These are phyloP conservation scores for Lepiota venenata DNA, from an alignment of 768 basidiomycete genomes.

Conservation along the genomic window DNA sequence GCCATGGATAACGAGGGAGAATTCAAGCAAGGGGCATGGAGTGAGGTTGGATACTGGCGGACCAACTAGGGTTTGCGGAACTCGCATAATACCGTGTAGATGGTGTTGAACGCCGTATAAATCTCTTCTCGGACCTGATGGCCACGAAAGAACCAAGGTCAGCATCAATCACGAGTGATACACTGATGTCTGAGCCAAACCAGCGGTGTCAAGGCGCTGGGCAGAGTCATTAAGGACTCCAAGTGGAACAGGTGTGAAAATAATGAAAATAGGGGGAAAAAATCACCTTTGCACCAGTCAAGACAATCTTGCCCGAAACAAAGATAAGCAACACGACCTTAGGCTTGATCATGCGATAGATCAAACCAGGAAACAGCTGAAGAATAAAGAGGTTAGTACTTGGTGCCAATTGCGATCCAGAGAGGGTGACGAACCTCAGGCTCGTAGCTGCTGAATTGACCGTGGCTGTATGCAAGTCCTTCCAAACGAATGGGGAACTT, in stretches of 20 bases:
- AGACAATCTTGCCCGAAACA: slow-evolving; percentile 97
- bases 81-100: slow-evolving; percentile 96
- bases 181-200: slow-evolving; percentile 11
- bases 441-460: slow-evolving; percentile 96
- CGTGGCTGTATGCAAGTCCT: slow-evolving; percentile 96
- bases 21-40: slow-evolving; percentile 18
- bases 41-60: slow-evolving; percentile 2
- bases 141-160: slow-evolving; percentile 36
- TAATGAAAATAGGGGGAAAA: slow-evolving; percentile 13
- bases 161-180: slow-evolving; percentile 34
- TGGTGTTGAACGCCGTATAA: slow-evolving; percentile 98
- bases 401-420: not conserved
- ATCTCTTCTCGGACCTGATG: slow-evolving; percentile 96
- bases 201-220: slow-evolving; percentile 17
- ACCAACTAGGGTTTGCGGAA: slow-evolving; percentile 79
- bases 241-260: slow-evolving; percentile 14
- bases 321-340: slow-evolving; percentile 99
- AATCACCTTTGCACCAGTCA: slow-evolving; percentile 97
- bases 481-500: slow-evolving; percentile 98
- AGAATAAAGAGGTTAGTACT: slow-evolving; percentile 11
- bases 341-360: slow-evolving; percentile 99
- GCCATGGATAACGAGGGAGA: slow-evolving; percentile 13
- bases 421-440: slow-evolving; percentile 68
- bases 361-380: slow-evolving; percentile 98
- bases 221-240: slow-evolving; percentile 13